Evolutionary conservation across 2,329 filamentous ascomycete species (phyloP).

Genomic region (Phialemoniopsis sp.): DNA sequence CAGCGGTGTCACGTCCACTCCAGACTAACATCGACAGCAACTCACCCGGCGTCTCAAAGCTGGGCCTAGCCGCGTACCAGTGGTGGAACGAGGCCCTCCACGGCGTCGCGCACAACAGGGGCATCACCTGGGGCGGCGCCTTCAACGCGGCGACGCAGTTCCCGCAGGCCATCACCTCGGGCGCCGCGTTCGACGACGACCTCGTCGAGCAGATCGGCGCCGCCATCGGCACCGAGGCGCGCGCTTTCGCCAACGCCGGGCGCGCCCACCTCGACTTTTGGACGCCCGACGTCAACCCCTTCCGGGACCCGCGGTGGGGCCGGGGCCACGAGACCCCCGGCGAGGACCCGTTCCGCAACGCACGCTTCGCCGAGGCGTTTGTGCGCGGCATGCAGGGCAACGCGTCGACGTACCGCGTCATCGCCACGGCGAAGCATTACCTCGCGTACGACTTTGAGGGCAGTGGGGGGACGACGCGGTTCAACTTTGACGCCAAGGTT

Average conservation of each 20-base stretch:
- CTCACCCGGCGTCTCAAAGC: conserved; percentile 42
- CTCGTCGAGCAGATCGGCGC: conserved; percentile 53
- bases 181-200: conserved; percentile 60
- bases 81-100: conserved; percentile 63
- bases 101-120: conserved; percentile 51
- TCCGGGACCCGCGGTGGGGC: conserved; percentile 60
- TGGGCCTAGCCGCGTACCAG: conserved; percentile 54
- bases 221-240: conserved; percentile 55
- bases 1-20: too few species aligned
- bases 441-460: conserved; percentile 52
- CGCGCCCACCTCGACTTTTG: conserved; percentile 54
- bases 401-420: conserved; percentile 21
- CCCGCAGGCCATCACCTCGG: conserved; percentile 58
- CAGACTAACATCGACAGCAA: too few species aligned
- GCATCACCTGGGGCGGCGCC: conserved; percentile 41
- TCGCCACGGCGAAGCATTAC: conserved; percentile 57
- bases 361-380: conserved; percentile 16
- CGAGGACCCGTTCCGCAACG: conserved; percentile 16
- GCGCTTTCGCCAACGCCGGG: conserved; percentile 60
- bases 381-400: conserved; percentile 18
- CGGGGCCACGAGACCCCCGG: conserved; percentile 54
- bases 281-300: conserved; percentile 66
- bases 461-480: conserved; percentile 14
- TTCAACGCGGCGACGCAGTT: conserved; percentile 62
- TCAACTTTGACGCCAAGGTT: conserved; percentile 18